phyloP scores from a whole-genome alignment of 192 early-diverging fungal species.

The Podila clonocystis region DNA sequence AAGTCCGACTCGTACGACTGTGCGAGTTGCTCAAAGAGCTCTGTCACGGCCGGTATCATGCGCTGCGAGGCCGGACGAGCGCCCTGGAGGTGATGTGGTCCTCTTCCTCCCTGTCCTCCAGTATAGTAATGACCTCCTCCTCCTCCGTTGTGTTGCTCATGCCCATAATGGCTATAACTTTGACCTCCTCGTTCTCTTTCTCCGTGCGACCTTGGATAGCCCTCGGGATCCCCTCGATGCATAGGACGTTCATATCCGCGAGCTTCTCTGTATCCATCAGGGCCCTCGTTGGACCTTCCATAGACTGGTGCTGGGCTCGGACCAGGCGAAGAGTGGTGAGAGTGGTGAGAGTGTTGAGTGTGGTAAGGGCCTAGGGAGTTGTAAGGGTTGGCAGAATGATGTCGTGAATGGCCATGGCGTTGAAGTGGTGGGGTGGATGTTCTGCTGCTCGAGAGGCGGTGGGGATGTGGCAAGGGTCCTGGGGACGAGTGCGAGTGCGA shows the following conservation, averaged over 20 bases:
- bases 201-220: too few species aligned
- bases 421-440: conserved; percentile 29
- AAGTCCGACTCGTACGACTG: conserved; percentile 57
- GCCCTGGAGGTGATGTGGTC: neutral
- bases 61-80: conserved; percentile 14
- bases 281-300: too few species aligned
- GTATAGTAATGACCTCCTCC: neutral
- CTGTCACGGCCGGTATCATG: conserved; percentile 49
- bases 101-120: neutral
- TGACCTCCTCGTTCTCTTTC: neutral
- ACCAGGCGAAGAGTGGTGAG: neutral
- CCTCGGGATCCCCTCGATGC: too few species aligned
- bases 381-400: neutral
- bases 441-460: conserved; percentile 5
- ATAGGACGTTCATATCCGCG: too few species aligned
- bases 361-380: neutral
- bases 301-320: too few species aligned
- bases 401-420: conserved; percentile 10
- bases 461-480: conserved; percentile 1
- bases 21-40: conserved; percentile 56
- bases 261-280: too few species aligned
- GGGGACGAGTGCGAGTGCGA: conserved; percentile 20
- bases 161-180: neutral
- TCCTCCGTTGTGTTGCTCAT: neutral
- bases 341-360: neutral